phyloP scores from a whole-genome alignment of 164 flowering plant genomes.

The Dillenia suffruticosa region DNA sequence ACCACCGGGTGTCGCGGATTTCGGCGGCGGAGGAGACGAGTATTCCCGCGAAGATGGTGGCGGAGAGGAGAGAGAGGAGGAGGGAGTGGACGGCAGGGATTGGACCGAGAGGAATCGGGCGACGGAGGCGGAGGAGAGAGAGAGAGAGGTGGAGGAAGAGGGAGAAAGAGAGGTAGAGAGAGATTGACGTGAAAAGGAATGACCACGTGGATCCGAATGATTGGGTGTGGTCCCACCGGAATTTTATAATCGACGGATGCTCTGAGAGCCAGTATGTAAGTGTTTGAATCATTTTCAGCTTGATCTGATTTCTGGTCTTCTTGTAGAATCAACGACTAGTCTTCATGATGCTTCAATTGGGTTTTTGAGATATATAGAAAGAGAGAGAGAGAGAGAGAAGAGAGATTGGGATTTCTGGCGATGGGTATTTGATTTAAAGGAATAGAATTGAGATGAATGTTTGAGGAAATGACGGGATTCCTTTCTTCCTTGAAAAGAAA shows the following conservation, averaged over 20 bases:
- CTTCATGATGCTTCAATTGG: background rate
- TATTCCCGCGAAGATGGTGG: slow-evolving; percentile 53
- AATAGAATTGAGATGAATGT: no score
- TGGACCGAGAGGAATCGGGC: slow-evolving; percentile 56
- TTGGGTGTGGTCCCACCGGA: slow-evolving; percentile 75
- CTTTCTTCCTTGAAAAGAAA: no score
- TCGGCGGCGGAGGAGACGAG: slow-evolving; percentile 68
- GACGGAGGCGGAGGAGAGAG: slow-evolving; percentile 25
- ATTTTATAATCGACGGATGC: slow-evolving; percentile 59
- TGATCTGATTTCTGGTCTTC: background rate
- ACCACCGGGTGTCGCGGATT: slow-evolving; percentile 84
- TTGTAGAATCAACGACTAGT: no score
- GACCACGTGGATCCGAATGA: slow-evolving; percentile 83
- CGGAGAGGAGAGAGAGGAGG: slow-evolving; percentile 50
- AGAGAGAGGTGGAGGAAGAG: slow-evolving; percentile 38
- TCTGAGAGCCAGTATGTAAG: slow-evolving; percentile 56
- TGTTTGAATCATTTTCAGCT: slow-evolving; percentile 3
- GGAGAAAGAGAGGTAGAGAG: slow-evolving; percentile 40
- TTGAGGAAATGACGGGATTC: no score
- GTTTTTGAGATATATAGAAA: background rate
- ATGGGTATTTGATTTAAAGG: no score
- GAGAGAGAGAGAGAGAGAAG: no score
- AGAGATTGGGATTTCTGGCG: no score
- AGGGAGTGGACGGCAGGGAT: slow-evolving; percentile 72
- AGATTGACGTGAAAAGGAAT: slow-evolving; percentile 61